Base-by-base conservation (phyloP, 257 asterid genomes). In the Primulina tabacum region DNA sequence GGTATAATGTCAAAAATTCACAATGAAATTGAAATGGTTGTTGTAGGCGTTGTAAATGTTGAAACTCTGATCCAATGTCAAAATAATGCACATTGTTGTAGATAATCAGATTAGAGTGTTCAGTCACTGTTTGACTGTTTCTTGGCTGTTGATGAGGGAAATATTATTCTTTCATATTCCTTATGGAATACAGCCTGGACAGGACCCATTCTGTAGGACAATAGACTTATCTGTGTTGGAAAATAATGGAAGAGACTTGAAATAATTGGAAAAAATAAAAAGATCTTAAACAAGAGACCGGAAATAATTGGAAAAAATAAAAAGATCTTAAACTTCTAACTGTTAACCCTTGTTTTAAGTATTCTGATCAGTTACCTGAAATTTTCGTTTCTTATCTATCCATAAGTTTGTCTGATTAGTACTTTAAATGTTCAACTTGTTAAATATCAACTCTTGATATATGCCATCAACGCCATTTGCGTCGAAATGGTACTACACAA, bases 1-100 rank as follows among this genome's bases (percentile, higher is more conserved):
- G 97, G 97, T 92, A 84, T 62, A 58, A 24, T 20, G 63, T 70
- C 53, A 53, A 24, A 58, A 28, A 68, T 26, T 71, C 70, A 52
- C 5, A 2, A 6, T 68, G n/a, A 18, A 71, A 60, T 62, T 73
- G 21, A 60, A 69, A 28, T 18, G 29, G 56, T 53, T 65, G 47
- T 12, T 40, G 12, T 43, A 20, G 53, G n/a, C 0, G 33, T 55
- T 50, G 63, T 16, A n/a, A 71, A 28, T 20, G 14, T 56, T 59
- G 60, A 61, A 70, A 30, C 26, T 50, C 32, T 8, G 40, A 26
- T 35, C 17, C 52, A 17, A 30, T 33, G 63, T 21, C 28, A 62
- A 9, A 16, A 21, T 10, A 11, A 20, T 33, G 14, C 21, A 64
- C 5, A 26, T 28, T 24, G 47, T 59, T 26, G 3, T 24, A 26